phyloP scores from a whole-genome alignment of 306 rosid species.

The Begonia masoniana region DNA sequence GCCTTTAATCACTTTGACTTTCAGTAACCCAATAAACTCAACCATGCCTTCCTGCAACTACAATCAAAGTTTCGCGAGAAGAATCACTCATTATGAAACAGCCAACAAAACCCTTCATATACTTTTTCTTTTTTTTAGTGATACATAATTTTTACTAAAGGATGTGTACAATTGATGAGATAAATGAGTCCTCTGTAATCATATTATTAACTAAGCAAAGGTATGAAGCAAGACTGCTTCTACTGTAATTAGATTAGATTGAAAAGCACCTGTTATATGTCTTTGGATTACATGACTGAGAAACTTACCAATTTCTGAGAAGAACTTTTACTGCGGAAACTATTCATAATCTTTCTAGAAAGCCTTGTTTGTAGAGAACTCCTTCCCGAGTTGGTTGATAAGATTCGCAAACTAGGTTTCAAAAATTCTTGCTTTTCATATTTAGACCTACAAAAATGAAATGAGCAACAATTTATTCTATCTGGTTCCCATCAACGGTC shows the following conservation, averaged over 20 bases:
- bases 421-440: slow-evolving; percentile 84
- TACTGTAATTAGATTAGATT: too few relatives aligned
- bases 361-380: slow-evolving; percentile 38
- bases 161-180: too few relatives aligned
- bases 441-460: slow-evolving; percentile 46
- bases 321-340: slow-evolving; percentile 40
- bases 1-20: slow-evolving; percentile 82
- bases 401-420: slow-evolving; percentile 92
- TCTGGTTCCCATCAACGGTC: too few relatives aligned
- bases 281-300: too few relatives aligned
- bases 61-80: not conserved
- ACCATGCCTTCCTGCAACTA: slow-evolving; percentile 80
- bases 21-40: slow-evolving; percentile 83
- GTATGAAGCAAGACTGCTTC: too few relatives aligned
- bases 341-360: slow-evolving; percentile 36
- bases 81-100: not conserved
- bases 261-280: too few relatives aligned
- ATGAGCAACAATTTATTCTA: slow-evolving; percentile 1
- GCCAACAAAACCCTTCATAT: too few relatives aligned
- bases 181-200: too few relatives aligned
- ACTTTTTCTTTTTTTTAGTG: too few relatives aligned
- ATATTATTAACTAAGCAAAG: too few relatives aligned
- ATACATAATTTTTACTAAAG: too few relatives aligned
- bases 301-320: slow-evolving; percentile 45
- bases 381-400: slow-evolving; percentile 34